Evolutionary conservation across 1,139 yeast species (phyloP), one percentile per base, ranked within the genome.

Genomic region (Candida sp.): DNA sequence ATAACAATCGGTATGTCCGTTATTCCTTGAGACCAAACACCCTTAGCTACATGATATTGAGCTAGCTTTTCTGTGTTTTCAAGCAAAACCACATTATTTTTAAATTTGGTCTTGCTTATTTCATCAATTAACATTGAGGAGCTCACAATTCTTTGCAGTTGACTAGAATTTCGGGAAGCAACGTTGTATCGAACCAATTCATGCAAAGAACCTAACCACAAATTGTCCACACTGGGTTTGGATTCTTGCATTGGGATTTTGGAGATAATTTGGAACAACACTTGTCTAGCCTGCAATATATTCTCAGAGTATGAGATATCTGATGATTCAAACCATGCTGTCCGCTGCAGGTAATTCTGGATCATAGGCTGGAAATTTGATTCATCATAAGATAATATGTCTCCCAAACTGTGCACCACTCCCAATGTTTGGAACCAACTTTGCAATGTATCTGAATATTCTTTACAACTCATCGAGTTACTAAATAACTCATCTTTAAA

Each of bases 21-120:
- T 45, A 80, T 79, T 1, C 81, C 79, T 42, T 77, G 79, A 3
- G 64, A 58, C 90, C 90, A 84, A 27, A 84, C 63, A 0, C 83
- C 72, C 21, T 70, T 65, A 0, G 91, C 87, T 0, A 77, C 55
- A 40, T 77, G 77, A 52, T 66, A 78, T 39, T 64, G 66, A 0
- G 82, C 64, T 5, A 75, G 48, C 38, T 60, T 56, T 21, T 52
- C 33, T 22, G 64, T 49, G 44, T 51, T 45, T 3, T 47, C 40
- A 6, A 42, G 40, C 5, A 49, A 37, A 6, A 34, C 5, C 7
- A 35, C 33, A 1, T 45, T 22, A 4, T 49, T 39, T 4, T 42
- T 33, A 41, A 60, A 53, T 35, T 55, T 50, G 2, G 47, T 36
- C 12, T 60, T 59, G 1, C 68, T 60, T 8, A 77, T 49, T 9